Percentiles rank a stretch among this genome's conserved stretches.
Evolutionary conservation across 148 eudicot genomes (phyloP).

Genomic region (Vaccinium darrowii): DNA sequence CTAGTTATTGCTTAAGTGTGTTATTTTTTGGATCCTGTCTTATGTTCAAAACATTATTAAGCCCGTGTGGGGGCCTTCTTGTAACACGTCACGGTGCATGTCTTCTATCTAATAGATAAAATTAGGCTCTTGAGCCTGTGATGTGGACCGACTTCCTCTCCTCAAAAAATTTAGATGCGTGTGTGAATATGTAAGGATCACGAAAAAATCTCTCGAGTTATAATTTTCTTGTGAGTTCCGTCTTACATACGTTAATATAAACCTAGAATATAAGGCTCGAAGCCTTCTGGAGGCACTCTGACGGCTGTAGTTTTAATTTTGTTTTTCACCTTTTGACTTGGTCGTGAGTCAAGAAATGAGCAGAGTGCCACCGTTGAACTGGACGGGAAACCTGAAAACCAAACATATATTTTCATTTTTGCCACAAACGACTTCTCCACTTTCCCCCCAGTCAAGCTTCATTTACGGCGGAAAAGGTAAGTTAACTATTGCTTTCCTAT

Average conservation of each 20-base stretch:
- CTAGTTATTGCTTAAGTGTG: not conserved
- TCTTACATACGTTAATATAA: no score
- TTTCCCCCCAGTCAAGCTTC: not conserved
- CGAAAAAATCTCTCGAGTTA: no score
- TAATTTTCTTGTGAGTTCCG: no score
- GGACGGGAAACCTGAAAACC: not conserved
- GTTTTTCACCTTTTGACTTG: not conserved
- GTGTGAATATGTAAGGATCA: not conserved
- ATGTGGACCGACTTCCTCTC: not conserved
- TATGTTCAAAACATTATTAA: not conserved
- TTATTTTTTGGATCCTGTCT: not conserved
- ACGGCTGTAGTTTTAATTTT: not conserved
- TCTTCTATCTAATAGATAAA: no score
- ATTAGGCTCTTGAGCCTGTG: not conserved
- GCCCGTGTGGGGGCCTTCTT: not conserved
- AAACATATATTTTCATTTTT: not conserved
- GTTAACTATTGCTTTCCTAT: not conserved
- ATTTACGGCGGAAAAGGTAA: slow-evolving; percentile 33
- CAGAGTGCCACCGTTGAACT: not conserved
- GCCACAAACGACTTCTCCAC: not conserved
- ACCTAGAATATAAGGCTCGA: no score
- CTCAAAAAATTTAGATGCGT: no score
- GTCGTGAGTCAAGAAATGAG: not conserved
- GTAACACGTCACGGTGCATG: no score
- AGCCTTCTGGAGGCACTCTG: not conserved